Evolutionary conservation across 345 rosid species (phyloP).

Genomic region (Salix koriyanagi): DNA sequence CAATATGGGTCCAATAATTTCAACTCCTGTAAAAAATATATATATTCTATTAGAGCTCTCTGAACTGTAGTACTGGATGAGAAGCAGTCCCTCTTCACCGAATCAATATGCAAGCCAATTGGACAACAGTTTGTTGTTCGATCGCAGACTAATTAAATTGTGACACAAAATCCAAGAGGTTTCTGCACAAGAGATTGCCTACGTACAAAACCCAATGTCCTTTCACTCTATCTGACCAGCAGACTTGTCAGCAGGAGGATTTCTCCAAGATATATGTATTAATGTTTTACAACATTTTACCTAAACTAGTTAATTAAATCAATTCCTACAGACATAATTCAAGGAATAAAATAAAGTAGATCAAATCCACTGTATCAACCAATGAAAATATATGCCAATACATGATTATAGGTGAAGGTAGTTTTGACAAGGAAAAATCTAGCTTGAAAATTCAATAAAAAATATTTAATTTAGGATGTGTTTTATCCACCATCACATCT

Average conservation of each 20-base stretch:
- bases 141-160: constrained; percentile 4
- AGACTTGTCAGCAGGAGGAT: background rate
- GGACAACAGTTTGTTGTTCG: constrained; percentile 19
- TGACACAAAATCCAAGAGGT: background rate
- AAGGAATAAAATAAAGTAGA: background rate
- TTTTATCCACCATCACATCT: too few relatives aligned
- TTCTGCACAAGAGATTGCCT: constrained; percentile 1
- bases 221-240: background rate
- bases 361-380: too few relatives aligned
- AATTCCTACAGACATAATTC: background rate
- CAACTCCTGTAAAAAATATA: background rate
- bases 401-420: too few relatives aligned
- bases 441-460: too few relatives aligned
- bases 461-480: too few relatives aligned
- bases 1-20: constrained; percentile 22
- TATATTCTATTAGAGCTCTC: constrained; percentile 14
- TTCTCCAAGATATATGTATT: background rate
- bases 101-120: constrained; percentile 27
- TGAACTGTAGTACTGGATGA: constrained; percentile 33
- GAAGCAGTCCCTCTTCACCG: constrained; percentile 48
- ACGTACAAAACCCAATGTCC: background rate
- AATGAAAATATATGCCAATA: too few relatives aligned
- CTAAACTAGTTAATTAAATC: background rate
- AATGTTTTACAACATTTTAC: background rate
- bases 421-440: too few relatives aligned